A percentile compares a stretch with the other conserved stretches of the same genome.
These are phyloP conservation scores for Backusella psychrophila DNA, from an alignment of 192 early-diverging fungal genomes.

Conservation along the genomic window DNA sequence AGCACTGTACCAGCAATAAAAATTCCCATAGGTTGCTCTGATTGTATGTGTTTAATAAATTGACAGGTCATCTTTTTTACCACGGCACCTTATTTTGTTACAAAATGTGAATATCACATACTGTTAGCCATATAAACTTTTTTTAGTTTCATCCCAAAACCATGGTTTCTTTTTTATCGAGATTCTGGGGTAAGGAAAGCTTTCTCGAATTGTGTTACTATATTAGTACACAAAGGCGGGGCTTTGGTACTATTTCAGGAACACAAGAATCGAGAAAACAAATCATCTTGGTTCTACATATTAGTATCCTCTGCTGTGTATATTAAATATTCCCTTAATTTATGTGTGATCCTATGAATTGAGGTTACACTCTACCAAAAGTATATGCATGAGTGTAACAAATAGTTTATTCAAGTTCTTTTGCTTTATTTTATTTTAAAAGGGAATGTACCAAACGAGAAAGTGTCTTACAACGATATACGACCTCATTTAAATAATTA, in stretches of 20 bases:
- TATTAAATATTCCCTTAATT: conserved; percentile 4
- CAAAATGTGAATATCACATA: not conserved
- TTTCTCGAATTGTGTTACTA: not conserved
- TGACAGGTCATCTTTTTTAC: conserved; percentile 3
- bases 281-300: not conserved
- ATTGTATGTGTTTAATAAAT: not conserved
- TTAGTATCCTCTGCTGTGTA: not conserved
- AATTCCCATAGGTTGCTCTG: not conserved
- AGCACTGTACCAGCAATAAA: not conserved
- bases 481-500: not conserved
- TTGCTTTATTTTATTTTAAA: not conserved
- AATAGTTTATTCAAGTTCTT: not conserved
- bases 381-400: not conserved
- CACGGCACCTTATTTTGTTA: not conserved
- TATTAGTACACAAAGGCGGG: not conserved
- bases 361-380: not conserved
- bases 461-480: not conserved
- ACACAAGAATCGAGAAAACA: not conserved
- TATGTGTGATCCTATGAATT: not conserved
- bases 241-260: not conserved
- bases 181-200: not conserved
- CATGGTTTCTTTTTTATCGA: not conserved
- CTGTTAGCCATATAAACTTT: not conserved
- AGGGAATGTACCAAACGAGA: not conserved
- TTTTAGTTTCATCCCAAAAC: not conserved